Conservation (phyloP, 176 grass and related monocot species). For the Eragrostis nindensis region DNA sequence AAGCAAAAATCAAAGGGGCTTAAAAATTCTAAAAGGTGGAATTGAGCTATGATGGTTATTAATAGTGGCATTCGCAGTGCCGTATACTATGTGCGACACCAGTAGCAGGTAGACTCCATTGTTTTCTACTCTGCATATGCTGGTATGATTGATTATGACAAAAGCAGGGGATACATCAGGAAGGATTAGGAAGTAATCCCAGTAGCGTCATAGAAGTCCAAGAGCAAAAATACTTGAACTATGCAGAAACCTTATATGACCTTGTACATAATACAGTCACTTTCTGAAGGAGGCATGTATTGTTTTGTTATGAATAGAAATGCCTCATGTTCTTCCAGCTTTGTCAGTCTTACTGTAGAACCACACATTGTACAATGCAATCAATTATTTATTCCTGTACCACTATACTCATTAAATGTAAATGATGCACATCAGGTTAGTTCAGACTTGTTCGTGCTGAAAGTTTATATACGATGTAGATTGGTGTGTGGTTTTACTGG, state of each 20-base stretch:
- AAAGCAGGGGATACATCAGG: conserved; percentile 8
- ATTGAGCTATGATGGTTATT: conserved; percentile 36
- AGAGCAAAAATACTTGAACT: conserved; percentile 21
- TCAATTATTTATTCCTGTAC: conserved; percentile 20
- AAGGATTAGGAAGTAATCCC: conserved; percentile 6
- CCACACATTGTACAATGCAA: conserved; percentile 26
- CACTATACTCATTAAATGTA: conserved; percentile 7
- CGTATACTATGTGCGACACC: background rate
- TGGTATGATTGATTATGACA: background rate
- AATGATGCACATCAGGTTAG: background rate
- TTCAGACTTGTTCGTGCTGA: conserved; percentile 7
- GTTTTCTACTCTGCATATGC: background rate
- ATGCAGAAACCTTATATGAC: conserved; percentile 12
- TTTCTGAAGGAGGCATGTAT: conserved; percentile 28
- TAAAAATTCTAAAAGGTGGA: conserved; percentile 91
- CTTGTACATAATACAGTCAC: conserved; percentile 61
- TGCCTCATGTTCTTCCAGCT: background rate
- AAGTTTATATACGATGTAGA: background rate
- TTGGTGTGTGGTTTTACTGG: background rate
- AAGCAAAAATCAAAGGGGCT: conserved; percentile 78
- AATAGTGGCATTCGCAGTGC: background rate
- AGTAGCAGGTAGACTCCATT: conserved; percentile 9
- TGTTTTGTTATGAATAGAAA: conserved; percentile 20
- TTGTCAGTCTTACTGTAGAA: background rate
- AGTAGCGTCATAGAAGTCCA: conserved; percentile 22